Percentiles rank a stretch among this genome's conserved stretches.
These are phyloP conservation scores for Boechera divaricarpa DNA, from an alignment of 345 rosid genomes.

Conservation along the genomic window DNA sequence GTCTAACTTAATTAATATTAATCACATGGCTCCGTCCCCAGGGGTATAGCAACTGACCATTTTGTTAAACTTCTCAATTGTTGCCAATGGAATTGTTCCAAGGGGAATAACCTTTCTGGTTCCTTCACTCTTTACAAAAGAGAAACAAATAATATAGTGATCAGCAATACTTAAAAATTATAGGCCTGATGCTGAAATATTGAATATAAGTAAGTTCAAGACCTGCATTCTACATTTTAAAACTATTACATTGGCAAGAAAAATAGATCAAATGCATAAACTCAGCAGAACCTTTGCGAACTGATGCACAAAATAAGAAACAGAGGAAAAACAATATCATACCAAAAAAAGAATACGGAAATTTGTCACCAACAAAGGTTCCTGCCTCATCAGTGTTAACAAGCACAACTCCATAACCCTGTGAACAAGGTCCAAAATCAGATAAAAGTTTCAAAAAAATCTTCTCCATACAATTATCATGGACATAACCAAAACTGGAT, in stretches of 20 bases:
- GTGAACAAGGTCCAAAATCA: constrained; percentile 42
- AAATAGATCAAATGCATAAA: not conserved
- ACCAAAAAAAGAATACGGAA: constrained; percentile 94
- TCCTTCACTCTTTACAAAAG: constrained; percentile 75
- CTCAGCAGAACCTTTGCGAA: not conserved
- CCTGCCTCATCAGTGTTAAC: constrained; percentile 93
- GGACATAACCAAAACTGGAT: constrained; percentile 10
- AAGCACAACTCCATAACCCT: constrained; percentile 93
- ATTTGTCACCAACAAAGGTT: constrained; percentile 84
- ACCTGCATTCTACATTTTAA: not conserved
- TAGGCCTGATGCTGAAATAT: not conserved
- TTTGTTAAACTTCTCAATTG: constrained; percentile 94
- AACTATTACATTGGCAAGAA: constrained; percentile 6
- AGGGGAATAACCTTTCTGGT: constrained; percentile 73
- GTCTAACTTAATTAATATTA: constrained; percentile 1
- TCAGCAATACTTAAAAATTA: not conserved
- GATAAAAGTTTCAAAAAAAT: not conserved
- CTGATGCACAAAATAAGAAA: constrained; percentile 5
- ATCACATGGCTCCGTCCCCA: constrained; percentile 9
- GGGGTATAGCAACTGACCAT: constrained; percentile 54
- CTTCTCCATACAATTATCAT: not conserved
- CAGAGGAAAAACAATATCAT: constrained; percentile 43
- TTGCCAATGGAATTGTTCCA: constrained; percentile 87
- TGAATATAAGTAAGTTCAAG: constrained; percentile 12
- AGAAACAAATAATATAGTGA: constrained; percentile 18